Base-by-base conservation (phyloP, 768 basidiomycete genomes). In the Russula sp. region DNA sequence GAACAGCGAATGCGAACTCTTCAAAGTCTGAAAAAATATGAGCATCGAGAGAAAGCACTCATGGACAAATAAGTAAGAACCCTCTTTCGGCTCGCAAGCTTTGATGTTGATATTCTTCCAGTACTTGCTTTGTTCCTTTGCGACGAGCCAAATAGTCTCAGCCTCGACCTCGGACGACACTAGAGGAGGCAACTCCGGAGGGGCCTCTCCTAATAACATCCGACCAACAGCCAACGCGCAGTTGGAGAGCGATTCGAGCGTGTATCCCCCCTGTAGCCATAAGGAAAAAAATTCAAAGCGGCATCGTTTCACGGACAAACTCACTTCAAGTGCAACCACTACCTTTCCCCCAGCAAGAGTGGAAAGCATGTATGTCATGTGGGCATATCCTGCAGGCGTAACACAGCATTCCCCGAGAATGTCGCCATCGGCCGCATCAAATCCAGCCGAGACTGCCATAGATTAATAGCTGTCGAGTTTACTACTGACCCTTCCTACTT, bases 301-400 rank as follows among this genome's bases (percentile, higher is more conserved):
- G n/a, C 14, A 11, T 9, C 14, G 26, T 36, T 18, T 60, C 36
- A 42, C 40, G 3, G 54, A 57, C 40, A n/a, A 40, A 62, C 78
- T 54, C 62, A 96, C 96, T 84, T 99, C 97, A 48, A 99, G 83
- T 1, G 94, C 95, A 34, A 96, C 93, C 13, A 96, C 92, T 18
- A 99, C 70, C 70, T 86, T 90, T 3, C 97, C 97, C 9, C 84
- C 83, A 26, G 96, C 96, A 20, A 99, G 79, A 24, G 89, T 85
- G 46, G 87, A 84, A 10, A 99, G 80, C 93, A 99, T 96, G 72
- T 98, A 91, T 7, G 97, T 97, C 95, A 99, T 98, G 70, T 98
- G 97, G 0, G 94, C 94, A 74, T 94, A 99, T 5, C 95, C 97
- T 20, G 86, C 83, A 0, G 97, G 97, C 5, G 91, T 83, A 64